Base-by-base conservation (phyloP, 805 yeast genomes). In the Spathaspora girioi region DNA sequence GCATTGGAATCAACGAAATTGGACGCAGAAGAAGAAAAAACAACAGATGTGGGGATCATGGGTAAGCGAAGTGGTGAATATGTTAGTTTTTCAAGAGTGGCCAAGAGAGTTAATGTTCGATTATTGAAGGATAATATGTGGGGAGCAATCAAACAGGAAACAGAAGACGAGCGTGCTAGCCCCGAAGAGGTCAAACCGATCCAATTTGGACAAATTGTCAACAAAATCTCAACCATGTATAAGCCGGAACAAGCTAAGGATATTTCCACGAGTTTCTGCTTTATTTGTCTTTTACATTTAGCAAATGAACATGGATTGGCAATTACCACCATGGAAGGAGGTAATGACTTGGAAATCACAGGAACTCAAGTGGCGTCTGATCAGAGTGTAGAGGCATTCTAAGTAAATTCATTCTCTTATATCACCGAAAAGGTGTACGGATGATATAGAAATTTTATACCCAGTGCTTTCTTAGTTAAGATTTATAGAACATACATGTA, bases 221-320 rank as follows among this genome's bases (percentile, higher is more conserved):
- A 62, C 17, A 56, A 64, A 35, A 68, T 74, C 6, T 68, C 73
- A 14, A 56, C 56, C 42, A 58, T 68, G 63, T 74, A 74, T 54
- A 60, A 62, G 15, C 52, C 64, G 1, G 78, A 73, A 43, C 73
- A 73, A 50, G 63, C 69, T 44, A 73, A 70, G 54, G 79, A 74
- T 46, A 56, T 74, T 27, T 71, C 77, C 12, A 74, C 79, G 23
- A 73, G 78, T 66, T 74, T 73, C 56, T 73, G 77, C 54, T 74
- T 74, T 56, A 74, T 74, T 46, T 74, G 79, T 50, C 61, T 74
- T 45, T 57, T 74, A 29, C 79, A 74, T 56, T 66, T 74, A 56
- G 79, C 78, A 20, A 74, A 74, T 53, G 79, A 74, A 55, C 78
- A 74, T 48, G 73, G 76, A 5, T 60, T 73, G 17, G 54, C 61